Evolutionary conservation across 2,329 filamentous ascomycete genomes (phyloP).

Genomic region (Trichophyton benhamiae): DNA sequence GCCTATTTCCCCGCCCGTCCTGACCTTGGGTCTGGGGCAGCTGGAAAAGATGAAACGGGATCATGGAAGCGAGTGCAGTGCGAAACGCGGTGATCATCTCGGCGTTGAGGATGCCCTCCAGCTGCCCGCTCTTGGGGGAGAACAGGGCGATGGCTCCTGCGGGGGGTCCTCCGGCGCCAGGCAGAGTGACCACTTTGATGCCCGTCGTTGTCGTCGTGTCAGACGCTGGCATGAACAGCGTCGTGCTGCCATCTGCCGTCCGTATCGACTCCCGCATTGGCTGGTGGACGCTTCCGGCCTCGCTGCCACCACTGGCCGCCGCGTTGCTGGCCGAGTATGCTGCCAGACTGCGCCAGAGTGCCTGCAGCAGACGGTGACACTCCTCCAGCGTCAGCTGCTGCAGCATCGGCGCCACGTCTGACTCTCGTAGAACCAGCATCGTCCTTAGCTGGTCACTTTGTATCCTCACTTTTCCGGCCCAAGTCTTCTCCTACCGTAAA

Average conservation of each 20-base stretch:
- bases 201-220: slow-evolving; percentile 48
- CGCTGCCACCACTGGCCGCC: slow-evolving; percentile 7
- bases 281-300: slow-evolving; percentile 25
- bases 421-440: slow-evolving; percentile 14
- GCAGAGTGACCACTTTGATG: slow-evolving; percentile 59
- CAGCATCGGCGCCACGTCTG: slow-evolving; percentile 22
- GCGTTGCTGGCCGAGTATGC: slow-evolving; percentile 17
- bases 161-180: slow-evolving; percentile 35
- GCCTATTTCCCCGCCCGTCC: slow-evolving; percentile 18
- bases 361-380: slow-evolving; percentile 26
- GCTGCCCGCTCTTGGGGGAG: slow-evolving; percentile 43
- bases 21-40: background rate
- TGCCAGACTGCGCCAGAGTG: slow-evolving; percentile 25
- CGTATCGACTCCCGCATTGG: slow-evolving; percentile 31
- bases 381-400: slow-evolving; percentile 21
- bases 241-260: slow-evolving; percentile 39
- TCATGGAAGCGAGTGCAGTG: slow-evolving; percentile 60
- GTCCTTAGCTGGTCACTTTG: background rate
- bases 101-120: slow-evolving; percentile 59
- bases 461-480: background rate
- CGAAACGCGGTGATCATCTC: slow-evolving; percentile 67
- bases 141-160: slow-evolving; percentile 61
- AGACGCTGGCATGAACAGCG: slow-evolving; percentile 62
- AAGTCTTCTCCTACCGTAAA: too few species aligned
- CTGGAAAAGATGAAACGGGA: slow-evolving; percentile 43